A percentile compares a stretch with the other conserved stretches of the same genome.
Conservation (phyloP, 2,329 filamentous ascomycete genomes). For the Colletotrichum aenigma region DNA sequence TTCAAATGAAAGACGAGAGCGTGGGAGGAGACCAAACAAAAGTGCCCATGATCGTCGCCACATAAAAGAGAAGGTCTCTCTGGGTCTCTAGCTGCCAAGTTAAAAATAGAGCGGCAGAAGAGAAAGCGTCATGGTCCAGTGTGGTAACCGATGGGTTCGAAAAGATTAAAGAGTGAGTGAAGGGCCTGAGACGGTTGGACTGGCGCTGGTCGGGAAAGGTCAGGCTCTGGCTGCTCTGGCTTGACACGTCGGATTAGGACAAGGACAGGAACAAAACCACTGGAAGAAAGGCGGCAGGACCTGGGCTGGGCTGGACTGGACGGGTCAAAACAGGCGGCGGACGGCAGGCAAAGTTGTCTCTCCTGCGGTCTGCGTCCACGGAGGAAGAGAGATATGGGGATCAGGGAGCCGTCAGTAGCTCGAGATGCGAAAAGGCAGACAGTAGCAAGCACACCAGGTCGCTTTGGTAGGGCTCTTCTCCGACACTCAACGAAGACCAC, state of each 20-base stretch:
- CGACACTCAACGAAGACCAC: constrained; percentile 6
- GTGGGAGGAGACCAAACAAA: constrained; percentile 34
- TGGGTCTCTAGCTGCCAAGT: constrained; percentile 10
- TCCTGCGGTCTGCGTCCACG: background rate
- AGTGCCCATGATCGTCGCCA: constrained; percentile 40
- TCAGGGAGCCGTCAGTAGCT: background rate
- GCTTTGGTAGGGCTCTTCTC: background rate
- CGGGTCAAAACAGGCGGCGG: background rate
- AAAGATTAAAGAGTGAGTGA: constrained; percentile 20
- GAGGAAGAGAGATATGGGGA: constrained; percentile 24
- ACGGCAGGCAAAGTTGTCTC: constrained; percentile 2
- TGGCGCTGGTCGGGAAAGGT: constrained; percentile 4
- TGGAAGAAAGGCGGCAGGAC: background rate
- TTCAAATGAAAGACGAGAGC: constrained; percentile 35
- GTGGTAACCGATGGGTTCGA: constrained; percentile 9
- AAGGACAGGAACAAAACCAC: constrained; percentile 1
- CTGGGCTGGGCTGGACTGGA: background rate
- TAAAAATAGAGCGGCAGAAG: constrained; percentile 23
- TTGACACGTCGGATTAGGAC: background rate
- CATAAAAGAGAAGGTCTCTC: constrained; percentile 25
- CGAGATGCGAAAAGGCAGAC: background rate
- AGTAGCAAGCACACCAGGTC: background rate
- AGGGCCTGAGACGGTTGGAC: background rate
- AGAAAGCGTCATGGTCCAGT: constrained; percentile 22
- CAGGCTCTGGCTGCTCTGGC: background rate